Base-by-base conservation (phyloP, 2,329 filamentous ascomycete genomes). In the Arthrobotrys iridis region DNA sequence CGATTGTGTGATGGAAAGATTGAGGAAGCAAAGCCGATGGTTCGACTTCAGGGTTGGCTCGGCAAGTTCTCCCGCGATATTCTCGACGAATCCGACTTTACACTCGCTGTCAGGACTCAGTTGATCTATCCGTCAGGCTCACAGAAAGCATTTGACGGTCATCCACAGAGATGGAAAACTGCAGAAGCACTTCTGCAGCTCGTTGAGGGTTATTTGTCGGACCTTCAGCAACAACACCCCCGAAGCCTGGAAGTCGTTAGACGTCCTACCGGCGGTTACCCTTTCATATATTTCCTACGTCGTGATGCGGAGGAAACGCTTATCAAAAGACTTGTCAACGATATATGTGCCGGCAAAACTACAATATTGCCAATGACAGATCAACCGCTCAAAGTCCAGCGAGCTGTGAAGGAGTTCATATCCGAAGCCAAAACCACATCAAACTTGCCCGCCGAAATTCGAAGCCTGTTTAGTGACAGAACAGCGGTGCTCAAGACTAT, bases 31-130 rank as follows among this genome's bases (percentile, higher is more conserved):
- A 79, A 77, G 0, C 78, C 77, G 0, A 87, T 91, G 84, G 81
- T 89, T 1, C 40, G 80, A 0, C 83, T 84, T 0, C 86, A 90
- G 26, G 70, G 80, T 0, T 87, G 85, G 82, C 79, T 91, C 4
- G 82, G 85, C 1, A 70, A 73, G 0, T 78, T 82, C 1, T 86
- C 84, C 1, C 84, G 89, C 0, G 89, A 92, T 78, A 83, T 91
- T 0, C 81, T 91, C 0, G 89, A 91, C 75, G 89, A 91, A 78
- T 89, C 85, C 1, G 87, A 89, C 73, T 83, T 85, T 40, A 88
- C 85, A 0, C 80, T 89, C 0, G 84, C 84, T 0, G 83, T 85
- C 0, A 85, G 84, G 33, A 88, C 86, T 0, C 86, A 89, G 70
- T 80, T 89, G 0, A 87, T 88, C 2, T 89, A 89, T 46, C 86